Evolutionary conservation across 164 flowering plant species (phyloP).

Genomic region (Magnolia sinica): DNA sequence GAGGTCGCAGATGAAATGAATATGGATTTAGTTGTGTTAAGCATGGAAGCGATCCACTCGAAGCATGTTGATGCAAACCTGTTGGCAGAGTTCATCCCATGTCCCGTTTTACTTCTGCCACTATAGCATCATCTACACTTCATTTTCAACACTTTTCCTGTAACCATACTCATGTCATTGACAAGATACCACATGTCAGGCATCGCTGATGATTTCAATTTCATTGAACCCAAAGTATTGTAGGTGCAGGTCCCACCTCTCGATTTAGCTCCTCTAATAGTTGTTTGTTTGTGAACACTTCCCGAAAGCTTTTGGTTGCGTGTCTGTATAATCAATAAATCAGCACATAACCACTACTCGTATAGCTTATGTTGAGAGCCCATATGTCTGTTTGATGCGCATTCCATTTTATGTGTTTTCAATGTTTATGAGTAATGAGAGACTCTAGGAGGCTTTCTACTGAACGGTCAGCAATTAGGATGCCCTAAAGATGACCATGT

Average conservation of each 20-base stretch:
- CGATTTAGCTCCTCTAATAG: neutral
- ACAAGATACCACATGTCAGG: no score
- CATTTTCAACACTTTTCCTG: neutral
- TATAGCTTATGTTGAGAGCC: neutral
- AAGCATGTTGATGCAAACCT: constrained; percentile 96
- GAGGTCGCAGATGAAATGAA: constrained; percentile 93
- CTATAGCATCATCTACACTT: constrained; percentile 24
- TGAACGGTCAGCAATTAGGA: no score
- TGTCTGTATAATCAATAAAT: neutral
- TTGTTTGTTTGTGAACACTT: neutral
- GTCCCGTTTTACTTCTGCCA: constrained; percentile 87
- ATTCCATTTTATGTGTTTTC: no score
- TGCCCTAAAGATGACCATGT: no score
- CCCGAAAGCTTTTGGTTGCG: neutral
- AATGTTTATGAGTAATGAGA: no score
- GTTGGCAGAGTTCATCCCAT: constrained; percentile 92
- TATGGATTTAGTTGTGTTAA: constrained; percentile 79
- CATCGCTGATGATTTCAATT: neutral
- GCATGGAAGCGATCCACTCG: constrained; percentile 98
- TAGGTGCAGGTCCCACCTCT: neutral
- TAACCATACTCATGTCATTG: neutral
- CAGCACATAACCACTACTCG: no score
- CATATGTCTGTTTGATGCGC: neutral
- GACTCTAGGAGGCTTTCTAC: no score
- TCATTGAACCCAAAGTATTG: neutral